These are phyloP conservation scores for Tarenaya hassleriana DNA, from an alignment of 345 rosid species.

Conservation along the genomic window DNA sequence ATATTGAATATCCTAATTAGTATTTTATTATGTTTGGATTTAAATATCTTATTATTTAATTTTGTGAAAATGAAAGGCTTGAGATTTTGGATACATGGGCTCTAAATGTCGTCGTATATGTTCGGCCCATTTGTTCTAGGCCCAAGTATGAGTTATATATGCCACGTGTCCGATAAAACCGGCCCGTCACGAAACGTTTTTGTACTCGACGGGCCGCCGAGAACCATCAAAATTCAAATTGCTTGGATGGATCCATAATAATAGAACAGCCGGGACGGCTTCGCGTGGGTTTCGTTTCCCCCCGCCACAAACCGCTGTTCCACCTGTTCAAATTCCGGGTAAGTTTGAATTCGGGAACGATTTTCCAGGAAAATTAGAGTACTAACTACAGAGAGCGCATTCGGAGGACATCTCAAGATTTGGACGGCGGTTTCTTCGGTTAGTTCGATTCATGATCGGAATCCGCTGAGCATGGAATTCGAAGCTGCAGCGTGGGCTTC, in stretches of 20 bases:
- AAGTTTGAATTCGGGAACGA: not conserved
- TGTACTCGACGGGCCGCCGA: slow-evolving; percentile 18
- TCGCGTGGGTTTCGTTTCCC: slow-evolving; percentile 22
- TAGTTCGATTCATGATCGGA: slow-evolving; percentile 17
- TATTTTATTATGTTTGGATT: too few species aligned
- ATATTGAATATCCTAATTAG: too few species aligned
- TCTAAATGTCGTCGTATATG: too few species aligned
- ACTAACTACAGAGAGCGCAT: not conserved
- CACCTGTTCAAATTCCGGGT: not conserved
- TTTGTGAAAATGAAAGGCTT: too few species aligned
- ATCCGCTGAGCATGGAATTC: slow-evolving; percentile 20
- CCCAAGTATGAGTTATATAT: too few species aligned
- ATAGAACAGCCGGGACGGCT: slow-evolving; percentile 2
- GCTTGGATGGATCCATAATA: slow-evolving; percentile 22
- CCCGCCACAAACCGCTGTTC: not conserved
- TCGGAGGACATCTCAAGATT: not conserved
- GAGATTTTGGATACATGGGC: too few species aligned
- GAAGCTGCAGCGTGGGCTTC: slow-evolving; percentile 18
- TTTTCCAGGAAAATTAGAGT: not conserved
- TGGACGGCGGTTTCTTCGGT: slow-evolving; percentile 32
- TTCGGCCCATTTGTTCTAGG: too few species aligned
- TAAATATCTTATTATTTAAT: too few species aligned
- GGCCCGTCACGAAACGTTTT: slow-evolving; percentile 2
- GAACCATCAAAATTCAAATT: slow-evolving; percentile 9
- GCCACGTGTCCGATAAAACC: slow-evolving; percentile 16